Evolutionary conservation across 2,329 filamentous ascomycete genomes (phyloP).

Genomic region (Fusarium torreyae): DNA sequence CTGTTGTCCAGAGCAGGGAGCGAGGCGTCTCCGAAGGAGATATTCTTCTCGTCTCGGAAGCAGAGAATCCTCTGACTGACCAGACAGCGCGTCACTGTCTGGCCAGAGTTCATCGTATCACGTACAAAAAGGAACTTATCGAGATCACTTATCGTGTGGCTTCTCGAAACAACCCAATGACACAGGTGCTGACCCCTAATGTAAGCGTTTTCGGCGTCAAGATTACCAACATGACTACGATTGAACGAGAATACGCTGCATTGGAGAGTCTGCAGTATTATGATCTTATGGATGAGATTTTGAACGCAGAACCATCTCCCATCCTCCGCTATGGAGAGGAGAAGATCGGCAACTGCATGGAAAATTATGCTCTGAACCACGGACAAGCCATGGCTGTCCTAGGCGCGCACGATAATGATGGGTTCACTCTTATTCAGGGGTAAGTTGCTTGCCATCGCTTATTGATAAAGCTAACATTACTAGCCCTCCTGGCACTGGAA

Average conservation of each 20-base stretch:
- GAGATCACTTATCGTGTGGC: constrained; percentile 91
- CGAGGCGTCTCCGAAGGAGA: constrained; percentile 85
- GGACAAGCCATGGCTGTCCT: constrained; percentile 94
- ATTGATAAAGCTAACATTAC: constrained; percentile 50
- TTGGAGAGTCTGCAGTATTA: constrained; percentile 94
- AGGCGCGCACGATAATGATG: constrained; percentile 94
- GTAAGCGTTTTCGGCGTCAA: constrained; percentile 81
- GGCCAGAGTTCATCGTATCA: constrained; percentile 84
- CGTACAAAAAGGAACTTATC: constrained; percentile 83
- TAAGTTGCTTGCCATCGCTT: constrained; percentile 55
- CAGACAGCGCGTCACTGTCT: constrained; percentile 83
- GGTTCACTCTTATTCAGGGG: constrained; percentile 96
- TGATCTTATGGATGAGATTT: constrained; percentile 93
- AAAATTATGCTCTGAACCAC: constrained; percentile 86
- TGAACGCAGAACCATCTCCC: constrained; percentile 90
- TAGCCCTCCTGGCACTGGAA: constrained; percentile 93
- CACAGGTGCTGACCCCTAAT: constrained; percentile 77
- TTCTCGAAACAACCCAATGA: constrained; percentile 73
- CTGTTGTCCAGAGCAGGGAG: constrained; percentile 78
- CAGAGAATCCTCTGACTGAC: constrained; percentile 77
- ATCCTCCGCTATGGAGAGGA: constrained; percentile 85
- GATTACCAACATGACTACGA: constrained; percentile 92
- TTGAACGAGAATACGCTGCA: constrained; percentile 95
- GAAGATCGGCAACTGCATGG: constrained; percentile 76
- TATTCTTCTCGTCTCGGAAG: constrained; percentile 86